A percentile compares a stretch with the other conserved stretches of the same genome.
These are phyloP conservation scores for Amauroascus verrucosus DNA, from an alignment of 2,329 filamentous ascomycete genomes.

Conservation along the genomic window DNA sequence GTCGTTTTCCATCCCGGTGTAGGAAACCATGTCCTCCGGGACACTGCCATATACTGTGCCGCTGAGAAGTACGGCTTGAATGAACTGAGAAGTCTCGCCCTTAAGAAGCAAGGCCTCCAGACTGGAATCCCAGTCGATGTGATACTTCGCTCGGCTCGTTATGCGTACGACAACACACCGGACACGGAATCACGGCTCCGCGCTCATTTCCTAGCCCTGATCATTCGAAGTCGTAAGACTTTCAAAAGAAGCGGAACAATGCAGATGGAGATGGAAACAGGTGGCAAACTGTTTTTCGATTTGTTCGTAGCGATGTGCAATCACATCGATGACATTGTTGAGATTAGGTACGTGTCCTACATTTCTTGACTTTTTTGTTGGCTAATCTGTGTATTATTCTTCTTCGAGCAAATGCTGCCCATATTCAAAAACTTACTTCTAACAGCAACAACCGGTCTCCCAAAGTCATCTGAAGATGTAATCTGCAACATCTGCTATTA, in stretches of 20 bases:
- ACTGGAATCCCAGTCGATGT: slow-evolving; percentile 83
- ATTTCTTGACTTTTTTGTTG: slow-evolving; percentile 13
- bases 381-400: slow-evolving; percentile 9
- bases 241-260: slow-evolving; percentile 98
- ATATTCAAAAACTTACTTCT: slow-evolving; percentile 8
- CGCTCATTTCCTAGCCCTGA: slow-evolving; percentile 93
- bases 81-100: slow-evolving; percentile 79
- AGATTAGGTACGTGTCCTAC: slow-evolving; percentile 57
- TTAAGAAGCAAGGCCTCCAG: slow-evolving; percentile 91
- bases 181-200: slow-evolving; percentile 85
- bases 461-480: slow-evolving; percentile 42
- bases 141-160: slow-evolving; percentile 84
- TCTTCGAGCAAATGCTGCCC: background rate
- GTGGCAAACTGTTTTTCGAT: slow-evolving; percentile 94
- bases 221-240: slow-evolving; percentile 92
- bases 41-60: slow-evolving; percentile 90
- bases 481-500: slow-evolving; percentile 21
- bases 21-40: slow-evolving; percentile 69
- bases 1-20: slow-evolving; percentile 68
- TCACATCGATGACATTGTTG: slow-evolving; percentile 91
- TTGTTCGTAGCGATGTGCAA: slow-evolving; percentile 97
- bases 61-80: slow-evolving; percentile 85
- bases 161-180: slow-evolving; percentile 90
- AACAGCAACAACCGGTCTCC: slow-evolving; percentile 44
- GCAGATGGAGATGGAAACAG: slow-evolving; percentile 96